Conservation (phyloP, 495 filamentous ascomycete species). For the Aspergillus olivimuriae region DNA sequence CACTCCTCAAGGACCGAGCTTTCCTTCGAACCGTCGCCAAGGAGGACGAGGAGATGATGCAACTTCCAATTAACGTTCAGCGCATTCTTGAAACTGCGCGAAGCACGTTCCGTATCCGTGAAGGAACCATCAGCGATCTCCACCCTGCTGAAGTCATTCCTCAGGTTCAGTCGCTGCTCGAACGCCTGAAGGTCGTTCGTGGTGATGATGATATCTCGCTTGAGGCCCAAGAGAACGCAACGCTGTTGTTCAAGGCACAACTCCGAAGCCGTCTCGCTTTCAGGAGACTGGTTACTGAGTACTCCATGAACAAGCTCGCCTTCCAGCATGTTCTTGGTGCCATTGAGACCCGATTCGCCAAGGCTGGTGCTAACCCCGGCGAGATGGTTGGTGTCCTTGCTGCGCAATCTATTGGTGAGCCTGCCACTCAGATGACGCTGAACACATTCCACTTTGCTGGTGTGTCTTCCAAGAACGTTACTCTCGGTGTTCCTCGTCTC, state of each 20-base stretch:
- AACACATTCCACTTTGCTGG: slow-evolving; percentile 99
- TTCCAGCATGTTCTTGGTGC: slow-evolving; percentile 92
- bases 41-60: slow-evolving; percentile 73
- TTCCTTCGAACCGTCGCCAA: slow-evolving; percentile 63
- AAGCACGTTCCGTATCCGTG: slow-evolving; percentile 84
- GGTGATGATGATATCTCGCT: slow-evolving; percentile 72
- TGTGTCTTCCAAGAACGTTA: slow-evolving; percentile 99
- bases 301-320: slow-evolving; percentile 82
- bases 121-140: slow-evolving; percentile 76
- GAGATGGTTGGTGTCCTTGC: slow-evolving; percentile 99
- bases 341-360: slow-evolving; percentile 76
- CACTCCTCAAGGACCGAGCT: slow-evolving; percentile 63
- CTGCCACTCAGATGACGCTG: slow-evolving; percentile 97
- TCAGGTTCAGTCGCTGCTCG: slow-evolving; percentile 66
- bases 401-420: slow-evolving; percentile 97
- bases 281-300: slow-evolving; percentile 78
- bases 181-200: slow-evolving; percentile 73
- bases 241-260: slow-evolving; percentile 83
- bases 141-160: slow-evolving; percentile 86
- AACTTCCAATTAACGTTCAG: slow-evolving; percentile 84
- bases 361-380: slow-evolving; percentile 75
- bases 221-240: slow-evolving; percentile 86
- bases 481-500: slow-evolving; percentile 94
- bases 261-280: slow-evolving; percentile 85
- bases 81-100: slow-evolving; percentile 87